Evolutionary conservation across 371 early-diverging fungal species (phyloP), one percentile per base, ranked within the genome.

Genomic region (Apophysomyces trapeziformis): DNA sequence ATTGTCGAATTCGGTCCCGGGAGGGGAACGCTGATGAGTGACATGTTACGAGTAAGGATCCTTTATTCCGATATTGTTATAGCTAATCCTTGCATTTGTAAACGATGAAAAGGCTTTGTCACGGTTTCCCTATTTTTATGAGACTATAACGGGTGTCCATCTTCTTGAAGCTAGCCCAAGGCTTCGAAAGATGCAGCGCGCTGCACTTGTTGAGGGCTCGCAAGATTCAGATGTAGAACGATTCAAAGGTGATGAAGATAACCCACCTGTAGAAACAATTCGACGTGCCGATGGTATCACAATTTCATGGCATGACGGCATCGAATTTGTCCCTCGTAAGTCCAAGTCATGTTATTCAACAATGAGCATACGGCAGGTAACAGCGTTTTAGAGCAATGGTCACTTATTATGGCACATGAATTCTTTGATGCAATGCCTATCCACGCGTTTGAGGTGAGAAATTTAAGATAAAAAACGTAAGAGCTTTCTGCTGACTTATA

Each of bases 381-480:
- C 45, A 26, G 41, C 21, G 21, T 7, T 37, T 7, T 71, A 87
- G 87, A 80, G 18, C 75, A 75, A 50, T 88, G 80, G 72, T 82
- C 91, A 5, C 68, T 92, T 60, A 64, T 92, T 11, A 83, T 94
- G 67, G 93, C 97, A 0, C 97, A 98, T 79, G 99, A 98, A 78
- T 97, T 97, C 58, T 96, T 99, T 79, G 99, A 99, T 71, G 98
- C 99, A 1, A 76, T 99, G 39, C 97, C 99, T 0, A 85, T 98
- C 37, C 91, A 93, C 77, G 88, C 87, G 66, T 96, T 96, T 70
- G 82, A 93, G 77, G 90, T 91, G 80, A 26, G 39, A 14, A 18
- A 36, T 21, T 7, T 18, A 5, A 21, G 21, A 50, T 18, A 32
- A 21, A 21, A 5, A 7, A 21, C 3, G 1, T 26, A 26, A 26